Evolutionary conservation across 176 grass and related monocot genomes (phyloP).

Genomic region (Elaeis guineensis): DNA sequence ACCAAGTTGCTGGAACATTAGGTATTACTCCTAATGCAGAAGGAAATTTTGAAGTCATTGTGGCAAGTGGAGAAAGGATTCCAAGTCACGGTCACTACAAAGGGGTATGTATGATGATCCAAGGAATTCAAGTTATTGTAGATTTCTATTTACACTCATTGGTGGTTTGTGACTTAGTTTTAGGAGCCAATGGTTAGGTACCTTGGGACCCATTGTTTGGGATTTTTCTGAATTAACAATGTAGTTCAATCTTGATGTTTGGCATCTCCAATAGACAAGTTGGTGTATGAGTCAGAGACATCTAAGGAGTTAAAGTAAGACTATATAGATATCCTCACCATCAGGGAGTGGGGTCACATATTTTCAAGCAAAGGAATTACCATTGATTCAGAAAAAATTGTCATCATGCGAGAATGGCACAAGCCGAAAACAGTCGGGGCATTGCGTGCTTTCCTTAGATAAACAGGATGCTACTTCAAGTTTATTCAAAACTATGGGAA

Average conservation of each 20-base stretch:
- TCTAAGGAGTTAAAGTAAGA: neutral
- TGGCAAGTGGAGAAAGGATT: neutral
- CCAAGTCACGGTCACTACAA: neutral
- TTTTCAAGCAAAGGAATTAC: neutral
- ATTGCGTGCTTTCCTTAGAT: neutral
- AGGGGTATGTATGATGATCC: neutral
- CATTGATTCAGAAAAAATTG: neutral
- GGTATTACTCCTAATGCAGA: neutral
- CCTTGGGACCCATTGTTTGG: neutral
- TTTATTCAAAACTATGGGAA: slow-evolving; percentile 5
- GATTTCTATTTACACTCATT: neutral
- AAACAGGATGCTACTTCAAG: neutral
- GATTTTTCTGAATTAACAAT: neutral
- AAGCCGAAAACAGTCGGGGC: neutral
- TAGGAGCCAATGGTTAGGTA: neutral
- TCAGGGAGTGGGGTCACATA: neutral
- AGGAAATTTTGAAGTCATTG: neutral
- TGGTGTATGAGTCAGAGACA: too few species aligned
- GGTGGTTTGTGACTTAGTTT: neutral
- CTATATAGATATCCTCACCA: neutral
- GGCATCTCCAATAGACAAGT: too few species aligned
- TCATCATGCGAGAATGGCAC: neutral
- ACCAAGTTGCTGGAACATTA: neutral
- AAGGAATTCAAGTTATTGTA: neutral
- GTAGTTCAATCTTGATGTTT: neutral